Evolutionary conservation across 441 rosid genomes (phyloP), one percentile per base, ranked within the genome.

Genomic region (Croton setiger): DNA sequence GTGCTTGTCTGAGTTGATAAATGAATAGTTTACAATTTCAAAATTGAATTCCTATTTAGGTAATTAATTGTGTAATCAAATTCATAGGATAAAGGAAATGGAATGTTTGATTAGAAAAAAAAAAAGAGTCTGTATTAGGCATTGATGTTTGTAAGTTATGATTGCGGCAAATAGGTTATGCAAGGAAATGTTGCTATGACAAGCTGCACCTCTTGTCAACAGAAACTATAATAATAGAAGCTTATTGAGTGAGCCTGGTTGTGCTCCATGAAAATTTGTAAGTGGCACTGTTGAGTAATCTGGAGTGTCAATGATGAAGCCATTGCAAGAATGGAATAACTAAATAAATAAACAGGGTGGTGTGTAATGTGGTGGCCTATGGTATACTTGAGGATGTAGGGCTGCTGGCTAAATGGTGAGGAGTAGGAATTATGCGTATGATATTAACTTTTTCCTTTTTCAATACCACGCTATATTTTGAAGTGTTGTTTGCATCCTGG

Each of bases 1-100:
- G 36, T 68, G 47, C 45, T 68, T 33, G 7, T 8, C 7, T 57
- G 27, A 67, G 63, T 56, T 23, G 53, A 55, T 53, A 27, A 56
- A 43, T 31, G 7, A 36, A 35, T 35, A 4, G 48, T 13, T 15
- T 67, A 9, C 1, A 21, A 53, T 53, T 18, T 20, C 54, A 36
- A 59, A 52, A 63, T 14, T 48, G 3, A 20, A 21, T 35, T 44
- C 33, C 43, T 44, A 27, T 68, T 47, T 58, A 36, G 10, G 35
- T 59, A 36, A 10, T 57, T 68, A 45, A 45, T n/a, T 67, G 53
- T 27, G 9, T 17, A 14, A 10, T 39, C 21, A 15, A 54, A 27
- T 54, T 41, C 43, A 37, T 53, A 53, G 37, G 61, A 15, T 5
- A 44, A 54, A 37, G 52, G 20, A 27, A 67, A 43, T 17, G 44